Evolutionary conservation across 306 rosid species (phyloP), one percentile per base, ranked within the genome.

Genomic region (Acmispon strigosus): DNA sequence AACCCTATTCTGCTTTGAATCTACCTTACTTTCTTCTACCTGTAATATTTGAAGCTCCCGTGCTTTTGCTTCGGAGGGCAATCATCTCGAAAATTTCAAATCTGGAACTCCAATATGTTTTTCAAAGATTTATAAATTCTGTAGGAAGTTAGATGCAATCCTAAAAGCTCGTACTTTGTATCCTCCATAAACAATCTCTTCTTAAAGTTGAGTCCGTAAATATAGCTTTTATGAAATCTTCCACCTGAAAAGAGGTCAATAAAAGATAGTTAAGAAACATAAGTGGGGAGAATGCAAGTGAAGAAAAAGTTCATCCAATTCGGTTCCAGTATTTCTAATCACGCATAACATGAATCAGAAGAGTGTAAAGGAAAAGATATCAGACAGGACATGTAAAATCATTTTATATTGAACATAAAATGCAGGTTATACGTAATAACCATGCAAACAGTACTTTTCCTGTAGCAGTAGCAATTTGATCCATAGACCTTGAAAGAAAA

Each of bases 181-280:
- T 81, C 81, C 89, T 89, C 90, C 88, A 73, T 73, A 86, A 83
- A 77, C 98, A 88, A 65, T 89, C 96, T 82, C 67, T 88, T 72
- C 95, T 83, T 73, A 92, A 72, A 64, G 96, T 78, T 7, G 96
- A 92, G 68, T 92, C 98, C 22, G 90, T 76, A 80, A 92, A 92
- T 74, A 92, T 92, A 51, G 96, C 92, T 80, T 84, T 88, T 84
- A 92, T 80, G 70, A 89, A 90, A 80, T 89, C 85, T 76, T 63
- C 78, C 67, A 92, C 87, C 96, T 89, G 82, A 80, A 72, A 77
- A 29, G 55, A 27, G 37, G 24, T 74, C 37, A 69, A 16, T 18
- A 34, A 57, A 37, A 15, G 5, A 66, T 27, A 5, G 9, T 13
- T 32, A 61, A 15, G 50, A 34, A 16, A 51, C 53, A 58, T 10